Percentiles rank a stretch among this genome's conserved stretches.
These are phyloP conservation scores for Mycena filopes DNA, from an alignment of 768 basidiomycete genomes.

Conservation along the genomic window DNA sequence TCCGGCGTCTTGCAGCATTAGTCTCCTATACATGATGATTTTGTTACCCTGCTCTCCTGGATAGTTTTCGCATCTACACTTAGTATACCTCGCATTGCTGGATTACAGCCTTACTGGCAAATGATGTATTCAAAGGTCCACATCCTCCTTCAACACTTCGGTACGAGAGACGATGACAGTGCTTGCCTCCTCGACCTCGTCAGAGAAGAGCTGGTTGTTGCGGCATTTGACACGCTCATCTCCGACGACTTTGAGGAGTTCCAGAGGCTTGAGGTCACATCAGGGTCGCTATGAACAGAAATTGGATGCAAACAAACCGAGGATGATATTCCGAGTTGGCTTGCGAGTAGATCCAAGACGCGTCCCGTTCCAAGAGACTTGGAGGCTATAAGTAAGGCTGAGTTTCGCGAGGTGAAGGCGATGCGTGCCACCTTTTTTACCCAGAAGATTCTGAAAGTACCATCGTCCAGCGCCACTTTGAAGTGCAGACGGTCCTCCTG, in stretches of 20 bases:
- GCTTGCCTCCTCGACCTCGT: conserved; percentile 67
- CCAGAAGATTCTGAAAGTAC: conserved; percentile 71
- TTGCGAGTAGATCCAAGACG: conserved; percentile 66
- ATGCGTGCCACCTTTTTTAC: too few species aligned
- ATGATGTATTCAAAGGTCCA: conserved; percentile 49
- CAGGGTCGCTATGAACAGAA: not conserved
- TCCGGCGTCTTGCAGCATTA: conserved; percentile 87
- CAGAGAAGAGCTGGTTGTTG: conserved; percentile 60
- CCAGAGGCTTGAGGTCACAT: conserved; percentile 49
- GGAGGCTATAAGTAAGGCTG: not conserved
- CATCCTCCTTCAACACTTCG: conserved; percentile 6
- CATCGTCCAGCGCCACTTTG: conserved; percentile 49
- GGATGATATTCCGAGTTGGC: conserved; percentile 46
- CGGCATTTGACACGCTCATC: conserved; percentile 45
- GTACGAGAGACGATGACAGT: conserved; percentile 35
- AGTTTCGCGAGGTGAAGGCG: not conserved
- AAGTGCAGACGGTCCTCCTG: conserved; percentile 70
- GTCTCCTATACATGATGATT: conserved; percentile 71
- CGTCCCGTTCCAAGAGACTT: conserved; percentile 68
- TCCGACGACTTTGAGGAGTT: conserved; percentile 45
- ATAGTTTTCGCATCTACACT: conserved; percentile 38
- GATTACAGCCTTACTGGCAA: conserved; percentile 52
- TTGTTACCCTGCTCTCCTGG: conserved; percentile 24
- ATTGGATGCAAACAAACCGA: conserved; percentile 39
- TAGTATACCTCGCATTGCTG: conserved; percentile 56